These are phyloP conservation scores for Beauveria bassiana DNA, from an alignment of 2,329 filamentous ascomycete genomes.

Conservation along the genomic window DNA sequence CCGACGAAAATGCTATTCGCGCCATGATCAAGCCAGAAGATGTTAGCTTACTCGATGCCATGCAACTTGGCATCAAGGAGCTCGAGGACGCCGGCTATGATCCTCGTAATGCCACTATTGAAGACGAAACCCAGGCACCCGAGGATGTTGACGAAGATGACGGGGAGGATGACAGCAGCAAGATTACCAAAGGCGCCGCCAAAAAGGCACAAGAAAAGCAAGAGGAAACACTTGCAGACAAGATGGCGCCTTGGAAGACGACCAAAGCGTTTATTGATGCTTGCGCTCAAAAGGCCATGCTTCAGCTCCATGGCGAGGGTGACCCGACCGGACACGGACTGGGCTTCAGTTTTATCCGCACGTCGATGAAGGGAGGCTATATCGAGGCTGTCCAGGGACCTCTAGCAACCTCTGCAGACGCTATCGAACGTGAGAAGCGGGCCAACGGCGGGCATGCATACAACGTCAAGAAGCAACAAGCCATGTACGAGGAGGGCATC, in stretches of 20 bases:
- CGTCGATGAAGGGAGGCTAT: slow-evolving; percentile 96
- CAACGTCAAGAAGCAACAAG: slow-evolving; percentile 92
- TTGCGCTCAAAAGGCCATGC: slow-evolving; percentile 91
- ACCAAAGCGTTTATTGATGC: slow-evolving; percentile 96
- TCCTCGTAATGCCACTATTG: slow-evolving; percentile 49
- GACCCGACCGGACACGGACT: slow-evolving; percentile 91
- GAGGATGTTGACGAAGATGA: slow-evolving; percentile 55
- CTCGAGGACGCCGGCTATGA: slow-evolving; percentile 87
- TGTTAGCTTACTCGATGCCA: slow-evolving; percentile 87
- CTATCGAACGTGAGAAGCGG: slow-evolving; percentile 78
- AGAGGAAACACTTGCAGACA: slow-evolving; percentile 71
- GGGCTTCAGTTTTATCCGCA: slow-evolving; percentile 95
- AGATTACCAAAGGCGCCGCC: slow-evolving; percentile 26
- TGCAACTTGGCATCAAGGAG: slow-evolving; percentile 91
- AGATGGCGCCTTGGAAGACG: slow-evolving; percentile 91
- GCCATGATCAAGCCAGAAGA: slow-evolving; percentile 92
- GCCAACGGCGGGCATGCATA: slow-evolving; percentile 92
- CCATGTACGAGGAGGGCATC: slow-evolving; percentile 86
- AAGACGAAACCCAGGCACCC: slow-evolving; percentile 57
- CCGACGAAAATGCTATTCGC: slow-evolving; percentile 74
- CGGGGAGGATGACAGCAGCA: slow-evolving; percentile 35
- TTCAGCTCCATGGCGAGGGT: slow-evolving; percentile 86
- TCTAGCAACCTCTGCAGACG: slow-evolving; percentile 65
- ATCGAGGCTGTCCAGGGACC: slow-evolving; percentile 70
- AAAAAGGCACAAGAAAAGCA: slow-evolving; percentile 41